Evolutionary conservation across 176 grass and related monocot genomes (phyloP), one percentile per base, ranked within the genome.

Genomic region (Calamus simplicifolius): DNA sequence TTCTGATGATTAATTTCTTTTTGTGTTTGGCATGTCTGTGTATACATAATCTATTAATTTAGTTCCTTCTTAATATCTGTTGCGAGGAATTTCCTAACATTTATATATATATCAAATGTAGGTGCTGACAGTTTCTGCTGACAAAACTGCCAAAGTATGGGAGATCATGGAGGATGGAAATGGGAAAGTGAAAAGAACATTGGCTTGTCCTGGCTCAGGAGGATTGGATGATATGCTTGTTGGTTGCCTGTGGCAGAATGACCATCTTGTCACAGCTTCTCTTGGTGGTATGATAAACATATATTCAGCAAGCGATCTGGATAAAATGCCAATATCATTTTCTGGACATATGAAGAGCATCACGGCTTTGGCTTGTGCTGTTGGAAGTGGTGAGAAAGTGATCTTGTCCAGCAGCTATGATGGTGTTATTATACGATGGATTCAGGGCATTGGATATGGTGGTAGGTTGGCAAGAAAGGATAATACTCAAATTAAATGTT

Each of bases 61-160:
- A 13, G 0, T 43, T 43, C 35, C 35, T 43, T 43, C 8, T 13
- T 43, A 43, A 43, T 43, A 43, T 43, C 12, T 43, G 35, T 43
- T 10, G 12, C 12, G 5, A 43, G 35, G 12, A 43, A 43, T 43
- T 43, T 1, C 35, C 35, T 43, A 3, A 43, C 35, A 43, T 12
- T 0, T 0, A 23, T 23, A 23, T 23, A 23, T 23, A 23, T 12
- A 43, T 10, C 12, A 10, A 7, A 12, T 10, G 6, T 82, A 98
- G 93, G 87, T 98, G 57, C 68, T 98, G 38, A 98, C 93, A 23
- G 93, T 98, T 70, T 98, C 93, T 55, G 93, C 93, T 57, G 93
- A 98, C 66, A 98, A 98, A 82, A 88, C 84, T 69, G 93, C 93
- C 0, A 98, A 92, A 98, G 54, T 98, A 67, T 98, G 93, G 93